phyloP scores from a whole-genome alignment of 1,284 basidiomycete species.

The Trametes polyzona region DNA sequence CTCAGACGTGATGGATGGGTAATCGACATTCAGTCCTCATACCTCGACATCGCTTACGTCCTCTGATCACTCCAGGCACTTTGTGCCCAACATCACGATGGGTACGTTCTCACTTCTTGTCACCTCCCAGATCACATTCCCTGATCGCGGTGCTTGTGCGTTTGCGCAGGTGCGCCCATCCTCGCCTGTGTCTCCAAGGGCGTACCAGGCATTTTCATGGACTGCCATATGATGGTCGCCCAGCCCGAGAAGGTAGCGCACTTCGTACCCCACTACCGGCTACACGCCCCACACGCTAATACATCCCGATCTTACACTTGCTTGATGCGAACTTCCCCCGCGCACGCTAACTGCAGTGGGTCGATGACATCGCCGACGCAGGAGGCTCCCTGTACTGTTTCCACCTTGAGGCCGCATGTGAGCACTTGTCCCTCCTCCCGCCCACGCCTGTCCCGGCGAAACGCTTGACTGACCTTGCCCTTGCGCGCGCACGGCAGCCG shows the following conservation, averaged over 20 bases:
- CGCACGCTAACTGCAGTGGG: constrained; percentile 92
- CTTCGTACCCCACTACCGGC: not conserved
- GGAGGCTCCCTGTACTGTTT: constrained; percentile 97
- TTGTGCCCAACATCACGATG: constrained; percentile 98
- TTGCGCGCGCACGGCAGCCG: constrained; percentile 47
- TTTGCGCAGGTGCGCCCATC: constrained; percentile 79
- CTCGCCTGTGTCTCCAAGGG: constrained; percentile 88
- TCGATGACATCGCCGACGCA: constrained; percentile 93
- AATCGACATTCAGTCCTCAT: constrained; percentile 25
- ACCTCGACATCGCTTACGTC: constrained; percentile 14
- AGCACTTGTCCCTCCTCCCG: constrained; percentile 33
- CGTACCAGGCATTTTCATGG: constrained; percentile 97
- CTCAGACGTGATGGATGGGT: constrained; percentile 97
- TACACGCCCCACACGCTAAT: not conserved
- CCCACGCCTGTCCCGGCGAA: not conserved
- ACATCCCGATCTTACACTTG: not conserved
- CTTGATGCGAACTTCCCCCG: not conserved
- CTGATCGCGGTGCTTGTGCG: constrained; percentile 15
- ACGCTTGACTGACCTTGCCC: not conserved
- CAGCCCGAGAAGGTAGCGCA: constrained; percentile 83
- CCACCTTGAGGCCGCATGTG: constrained; percentile 95
- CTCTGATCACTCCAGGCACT: constrained; percentile 66
- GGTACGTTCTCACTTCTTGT: constrained; percentile 49
- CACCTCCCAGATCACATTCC: constrained; percentile 7
- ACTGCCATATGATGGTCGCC: constrained; percentile 99